Conservation (phyloP, 2,329 filamentous ascomycete genomes). For the Colletotrichum somersetense region DNA sequence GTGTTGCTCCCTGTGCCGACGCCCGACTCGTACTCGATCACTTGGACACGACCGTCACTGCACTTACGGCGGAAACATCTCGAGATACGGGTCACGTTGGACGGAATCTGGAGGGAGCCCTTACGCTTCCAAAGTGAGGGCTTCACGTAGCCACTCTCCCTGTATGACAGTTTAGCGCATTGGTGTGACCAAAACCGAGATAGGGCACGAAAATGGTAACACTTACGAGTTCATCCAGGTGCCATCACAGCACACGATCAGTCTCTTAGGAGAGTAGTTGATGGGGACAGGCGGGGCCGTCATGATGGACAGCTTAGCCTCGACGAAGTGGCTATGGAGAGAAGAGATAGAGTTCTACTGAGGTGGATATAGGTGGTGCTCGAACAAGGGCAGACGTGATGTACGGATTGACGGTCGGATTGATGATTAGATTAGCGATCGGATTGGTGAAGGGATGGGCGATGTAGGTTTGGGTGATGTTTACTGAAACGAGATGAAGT, state of each 20-base stretch:
- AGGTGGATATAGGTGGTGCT: neutral
- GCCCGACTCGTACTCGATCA: constrained; percentile 72
- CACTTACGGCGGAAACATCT: constrained; percentile 66
- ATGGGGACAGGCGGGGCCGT: constrained; percentile 1
- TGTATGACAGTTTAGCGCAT: constrained; percentile 39
- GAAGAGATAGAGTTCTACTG: neutral
- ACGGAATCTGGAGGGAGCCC: constrained; percentile 63
- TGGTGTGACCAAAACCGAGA: neutral
- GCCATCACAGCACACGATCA: constrained; percentile 66
- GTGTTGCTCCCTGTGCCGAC: constrained; percentile 66
- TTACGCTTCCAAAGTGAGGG: constrained; percentile 52
- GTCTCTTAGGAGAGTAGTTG: constrained; percentile 54
- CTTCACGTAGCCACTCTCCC: constrained; percentile 61
- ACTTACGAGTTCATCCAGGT: constrained; percentile 64
- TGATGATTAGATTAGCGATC: neutral
- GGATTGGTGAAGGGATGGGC: no score
- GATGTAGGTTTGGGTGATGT: no score
- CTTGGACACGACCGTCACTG: constrained; percentile 65
- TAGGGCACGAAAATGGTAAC: neutral
- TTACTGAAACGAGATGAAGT: neutral
- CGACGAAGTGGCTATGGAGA: neutral
- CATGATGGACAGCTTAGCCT: constrained; percentile 12
- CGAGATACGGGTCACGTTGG: constrained; percentile 72
- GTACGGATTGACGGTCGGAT: neutral
- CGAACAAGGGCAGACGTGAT: neutral